Conservation (phyloP, 805 yeast species). For the Candida suzukii region DNA sequence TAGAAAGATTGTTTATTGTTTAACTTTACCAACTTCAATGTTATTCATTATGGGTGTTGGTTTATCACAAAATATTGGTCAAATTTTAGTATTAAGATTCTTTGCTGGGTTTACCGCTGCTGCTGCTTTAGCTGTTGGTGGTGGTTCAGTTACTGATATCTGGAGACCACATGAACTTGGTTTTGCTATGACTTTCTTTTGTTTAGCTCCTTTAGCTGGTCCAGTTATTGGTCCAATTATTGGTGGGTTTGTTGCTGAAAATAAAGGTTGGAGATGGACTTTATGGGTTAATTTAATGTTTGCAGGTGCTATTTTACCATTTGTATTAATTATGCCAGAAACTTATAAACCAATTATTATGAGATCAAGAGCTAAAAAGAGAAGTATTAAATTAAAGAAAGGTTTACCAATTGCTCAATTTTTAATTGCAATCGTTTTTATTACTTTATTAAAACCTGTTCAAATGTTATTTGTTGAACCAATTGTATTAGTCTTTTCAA, state of each 20-base stretch:
- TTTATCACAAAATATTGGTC: constrained; percentile 50
- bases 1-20: constrained; percentile 51
- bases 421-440: constrained; percentile 37
- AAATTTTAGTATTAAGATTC: constrained; percentile 62
- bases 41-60: constrained; percentile 72
- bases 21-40: constrained; percentile 60
- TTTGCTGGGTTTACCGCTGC: constrained; percentile 72
- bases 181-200: constrained; percentile 70
- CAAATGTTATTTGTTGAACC: constrained; percentile 70
- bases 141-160: constrained; percentile 76
- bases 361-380: constrained; percentile 49
- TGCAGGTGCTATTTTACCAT: constrained; percentile 47
- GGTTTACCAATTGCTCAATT: constrained; percentile 29
- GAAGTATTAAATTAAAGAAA: constrained; percentile 44
- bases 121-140: constrained; percentile 78
- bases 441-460: constrained; percentile 54
- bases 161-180: constrained; percentile 64
- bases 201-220: constrained; percentile 74
- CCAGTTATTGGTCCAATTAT: constrained; percentile 73
- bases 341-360: constrained; percentile 68
- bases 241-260: constrained; percentile 62
- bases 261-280: constrained; percentile 64
- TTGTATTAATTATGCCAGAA: constrained; percentile 47
- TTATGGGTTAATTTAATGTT: constrained; percentile 68
- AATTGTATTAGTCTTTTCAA: constrained; percentile 60